These are phyloP conservation scores for Neocallimastix lanati DNA, from an alignment of 192 early-diverging fungal genomes.

Conservation along the genomic window DNA sequence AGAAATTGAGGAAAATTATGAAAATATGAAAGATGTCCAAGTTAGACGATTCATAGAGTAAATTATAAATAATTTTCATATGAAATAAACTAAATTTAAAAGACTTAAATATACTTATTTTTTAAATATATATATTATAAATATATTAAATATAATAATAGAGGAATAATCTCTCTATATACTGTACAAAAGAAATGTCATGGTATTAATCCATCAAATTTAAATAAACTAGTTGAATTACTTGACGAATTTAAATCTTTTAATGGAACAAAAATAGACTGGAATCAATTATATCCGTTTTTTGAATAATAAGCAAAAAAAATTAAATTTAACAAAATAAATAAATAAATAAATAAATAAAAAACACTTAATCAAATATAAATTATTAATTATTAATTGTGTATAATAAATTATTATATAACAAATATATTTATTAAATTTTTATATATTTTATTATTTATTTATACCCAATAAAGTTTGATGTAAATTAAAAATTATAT, in stretches of 20 bases:
- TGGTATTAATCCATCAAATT: background rate
- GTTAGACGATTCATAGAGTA: background rate
- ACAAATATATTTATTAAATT: too few species aligned
- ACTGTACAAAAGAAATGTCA: background rate
- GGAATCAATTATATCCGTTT: background rate
- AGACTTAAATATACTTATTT: too few species aligned
- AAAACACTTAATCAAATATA: too few species aligned
- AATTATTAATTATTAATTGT: too few species aligned
- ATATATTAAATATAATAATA: background rate
- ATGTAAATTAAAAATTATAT: too few species aligned
- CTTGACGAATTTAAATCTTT: background rate
- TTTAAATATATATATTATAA: too few species aligned
- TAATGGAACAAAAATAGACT: background rate
- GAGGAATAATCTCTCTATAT: background rate
- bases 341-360: too few species aligned
- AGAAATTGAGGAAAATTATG: background rate
- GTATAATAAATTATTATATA: too few species aligned
- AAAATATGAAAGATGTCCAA: background rate
- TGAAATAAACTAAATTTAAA: too few species aligned
- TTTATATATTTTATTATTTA: too few species aligned
- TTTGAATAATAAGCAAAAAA: background rate
- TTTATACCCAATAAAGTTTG: too few species aligned
- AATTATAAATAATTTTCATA: background rate
- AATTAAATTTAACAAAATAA: too few species aligned
- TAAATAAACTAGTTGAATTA: background rate